These are phyloP conservation scores for Aspergillus ostianus DNA, from an alignment of 495 filamentous ascomycete genomes.

Conservation along the genomic window DNA sequence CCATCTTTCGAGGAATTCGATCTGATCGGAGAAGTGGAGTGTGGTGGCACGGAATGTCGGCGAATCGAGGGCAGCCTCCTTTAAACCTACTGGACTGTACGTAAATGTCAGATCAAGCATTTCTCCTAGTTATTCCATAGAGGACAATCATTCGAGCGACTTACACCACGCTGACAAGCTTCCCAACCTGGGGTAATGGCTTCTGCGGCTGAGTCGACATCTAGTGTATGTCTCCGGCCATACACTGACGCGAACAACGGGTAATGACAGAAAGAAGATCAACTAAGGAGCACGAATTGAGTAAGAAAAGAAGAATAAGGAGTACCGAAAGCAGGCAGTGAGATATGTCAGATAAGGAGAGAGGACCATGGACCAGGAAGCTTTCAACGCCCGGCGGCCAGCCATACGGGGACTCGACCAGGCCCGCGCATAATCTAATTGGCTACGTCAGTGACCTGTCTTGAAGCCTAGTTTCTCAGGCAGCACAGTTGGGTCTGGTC, in stretches of 20 bases:
- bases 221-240: constrained; percentile 44
- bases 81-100: constrained; percentile 76
- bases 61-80: constrained; percentile 93
- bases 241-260: constrained; percentile 32
- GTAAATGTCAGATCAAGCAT: constrained; percentile 17
- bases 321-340: constrained; percentile 12
- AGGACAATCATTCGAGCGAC: constrained; percentile 13
- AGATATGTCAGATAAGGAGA: constrained; percentile 16
- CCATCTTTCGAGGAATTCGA: constrained; percentile 91
- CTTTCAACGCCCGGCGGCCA: constrained; percentile 19
- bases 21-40: constrained; percentile 85
- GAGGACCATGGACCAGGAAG: constrained; percentile 15
- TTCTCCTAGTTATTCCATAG: not conserved
- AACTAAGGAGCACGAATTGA: constrained; percentile 7
- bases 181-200: constrained; percentile 48
- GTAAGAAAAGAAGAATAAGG: constrained; percentile 6
- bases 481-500: not conserved
- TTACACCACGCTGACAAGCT: constrained; percentile 57
- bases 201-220: constrained; percentile 48
- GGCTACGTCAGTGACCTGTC: constrained; percentile 39
- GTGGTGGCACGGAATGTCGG: constrained; percentile 91
- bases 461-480: constrained; percentile 23
- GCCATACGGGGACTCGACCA: constrained; percentile 15
- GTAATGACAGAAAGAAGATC: constrained; percentile 8
- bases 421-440: constrained; percentile 34